Evolutionary conservation across 2,329 filamentous ascomycete species (phyloP).

Genomic region (Diplocarpon rosae): DNA sequence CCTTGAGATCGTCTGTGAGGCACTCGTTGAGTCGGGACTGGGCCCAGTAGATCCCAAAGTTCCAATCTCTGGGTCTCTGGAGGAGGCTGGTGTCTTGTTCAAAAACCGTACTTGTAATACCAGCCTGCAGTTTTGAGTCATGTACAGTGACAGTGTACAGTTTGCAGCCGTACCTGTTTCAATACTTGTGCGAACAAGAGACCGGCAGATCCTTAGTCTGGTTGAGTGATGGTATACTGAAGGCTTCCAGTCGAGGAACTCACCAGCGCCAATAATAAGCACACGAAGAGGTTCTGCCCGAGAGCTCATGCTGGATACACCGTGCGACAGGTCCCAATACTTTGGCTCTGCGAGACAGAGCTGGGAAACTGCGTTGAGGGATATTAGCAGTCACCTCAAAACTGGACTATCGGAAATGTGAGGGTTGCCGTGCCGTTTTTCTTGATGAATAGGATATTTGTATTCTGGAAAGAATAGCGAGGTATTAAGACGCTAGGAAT

Average conservation of each 20-base stretch:
- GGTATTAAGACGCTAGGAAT: too few relatives aligned
- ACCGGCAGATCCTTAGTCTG: conserved; percentile 12
- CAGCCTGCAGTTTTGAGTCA: conserved; percentile 11
- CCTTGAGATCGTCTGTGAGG: conserved; percentile 19
- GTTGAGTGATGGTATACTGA: neutral
- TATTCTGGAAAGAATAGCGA: too few relatives aligned
- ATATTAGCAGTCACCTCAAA: too few relatives aligned
- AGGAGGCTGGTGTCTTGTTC: conserved; percentile 24
- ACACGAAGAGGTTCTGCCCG: conserved; percentile 10
- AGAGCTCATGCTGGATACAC: conserved; percentile 4
- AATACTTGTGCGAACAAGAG: conserved; percentile 14
- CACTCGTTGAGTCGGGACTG: conserved; percentile 26
- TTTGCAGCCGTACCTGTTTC: conserved; percentile 8
- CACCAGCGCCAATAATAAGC: conserved; percentile 15
- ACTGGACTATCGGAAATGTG: too few relatives aligned
- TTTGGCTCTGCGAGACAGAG: neutral
- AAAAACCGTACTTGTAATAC: conserved; percentile 25
- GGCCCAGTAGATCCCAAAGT: conserved; percentile 28
- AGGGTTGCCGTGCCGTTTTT: too few relatives aligned
- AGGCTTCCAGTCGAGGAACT: neutral
- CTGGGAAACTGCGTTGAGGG: too few relatives aligned
- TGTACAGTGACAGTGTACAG: neutral
- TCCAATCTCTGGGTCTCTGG: conserved; percentile 26
- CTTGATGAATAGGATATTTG: too few relatives aligned
- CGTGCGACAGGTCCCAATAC: neutral